Base-by-base conservation (phyloP, 768 basidiomycete genomes). In the Tulasnella sp. region DNA sequence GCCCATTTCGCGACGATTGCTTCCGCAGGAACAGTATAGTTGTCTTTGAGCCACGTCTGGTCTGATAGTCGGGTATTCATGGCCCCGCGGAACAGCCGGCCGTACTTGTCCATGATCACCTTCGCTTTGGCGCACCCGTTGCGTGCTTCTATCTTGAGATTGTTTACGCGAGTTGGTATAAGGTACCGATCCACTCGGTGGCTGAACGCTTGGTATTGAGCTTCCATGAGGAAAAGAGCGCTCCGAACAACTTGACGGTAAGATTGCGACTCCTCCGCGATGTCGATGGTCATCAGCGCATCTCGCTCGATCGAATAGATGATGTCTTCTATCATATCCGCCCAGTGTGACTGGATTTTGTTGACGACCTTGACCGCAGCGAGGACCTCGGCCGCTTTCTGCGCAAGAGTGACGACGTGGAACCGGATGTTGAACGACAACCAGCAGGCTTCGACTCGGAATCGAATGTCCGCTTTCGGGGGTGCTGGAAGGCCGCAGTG, bases 371-470 rank as follows among this genome's bases (percentile, higher is more conserved):
- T 59, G 22, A 29, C 22, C n/a, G 9, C 32, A 12, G 32, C 52
- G 19, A 83, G 68, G 6, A 78, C 78, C 1, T 83, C 79, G 42
- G 86, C 76, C 81, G 85, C 85, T 0, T 76, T 69, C 35, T 72
- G 77, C 2, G 82, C 83, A 71, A 89, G 74, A 44, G 83, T 78
- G 22, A 78, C 82, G 35, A 91, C 77, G 9, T 79, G 76, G 73
- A 88, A 81, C 3, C 89, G 85, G 34, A 88, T 79, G 37, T 86
- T 79, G 44, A 90, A 77, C 5, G 85, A 84, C 14, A 79, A 74
- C 83, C 85, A 86, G 67, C 88, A 81, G 0, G 88, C 88, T 76
- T 90, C 89, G 7, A 89, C 85, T 19, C 83, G 75, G 79, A 86
- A 88, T 44, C 87, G 82, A 52, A 82, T 81, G 77, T 89, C 88